A percentile compares a stretch with the other conserved stretches of the same genome.
Evolutionary conservation across 768 basidiomycete genomes (phyloP).

Genomic region (Pleurotus platypus): DNA sequence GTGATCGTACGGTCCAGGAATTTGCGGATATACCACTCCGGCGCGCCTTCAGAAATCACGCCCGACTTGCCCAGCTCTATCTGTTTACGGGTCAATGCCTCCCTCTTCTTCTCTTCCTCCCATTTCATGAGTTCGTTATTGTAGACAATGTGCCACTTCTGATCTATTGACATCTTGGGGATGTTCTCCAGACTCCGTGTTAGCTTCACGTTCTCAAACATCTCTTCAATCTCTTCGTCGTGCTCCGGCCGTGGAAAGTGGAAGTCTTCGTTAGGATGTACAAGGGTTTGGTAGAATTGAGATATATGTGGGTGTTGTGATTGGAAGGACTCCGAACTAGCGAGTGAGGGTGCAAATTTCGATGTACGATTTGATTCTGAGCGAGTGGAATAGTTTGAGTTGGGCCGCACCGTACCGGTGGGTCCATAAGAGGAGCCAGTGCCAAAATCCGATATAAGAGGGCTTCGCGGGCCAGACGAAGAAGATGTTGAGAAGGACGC

Average conservation of each 20-base stretch:
- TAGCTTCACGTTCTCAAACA: constrained; percentile 77
- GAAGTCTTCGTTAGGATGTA: constrained; percentile 43
- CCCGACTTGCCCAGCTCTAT: constrained; percentile 53
- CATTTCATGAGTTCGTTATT: constrained; percentile 79
- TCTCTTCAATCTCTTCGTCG: constrained; percentile 71
- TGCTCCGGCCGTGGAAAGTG: constrained; percentile 72
- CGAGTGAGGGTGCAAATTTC: constrained; percentile 55
- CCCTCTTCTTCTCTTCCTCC: constrained; percentile 65
- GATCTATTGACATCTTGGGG: constrained; percentile 62
- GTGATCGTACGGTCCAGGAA: constrained; percentile 87
- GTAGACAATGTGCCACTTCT: constrained; percentile 91
- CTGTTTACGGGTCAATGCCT: constrained; percentile 59
- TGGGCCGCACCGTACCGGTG: constrained; percentile 43
- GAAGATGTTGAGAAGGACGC: constrained; percentile 31
- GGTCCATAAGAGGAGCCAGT: constrained; percentile 11
- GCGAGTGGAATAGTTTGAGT: constrained; percentile 47
- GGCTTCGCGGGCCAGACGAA: constrained; percentile 45
- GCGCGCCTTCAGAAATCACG: constrained; percentile 61
- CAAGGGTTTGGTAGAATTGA: constrained; percentile 1
- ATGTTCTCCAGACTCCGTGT: constrained; percentile 64
- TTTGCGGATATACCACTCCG: constrained; percentile 91
- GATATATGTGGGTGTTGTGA: constrained; percentile 26
- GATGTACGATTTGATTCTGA: constrained; percentile 59
- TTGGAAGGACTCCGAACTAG: constrained; percentile 55
- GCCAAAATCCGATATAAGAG: constrained; percentile 52